Conservation (phyloP, 2,329 filamentous ascomycete genomes). For the Exophiala calicioides region DNA sequence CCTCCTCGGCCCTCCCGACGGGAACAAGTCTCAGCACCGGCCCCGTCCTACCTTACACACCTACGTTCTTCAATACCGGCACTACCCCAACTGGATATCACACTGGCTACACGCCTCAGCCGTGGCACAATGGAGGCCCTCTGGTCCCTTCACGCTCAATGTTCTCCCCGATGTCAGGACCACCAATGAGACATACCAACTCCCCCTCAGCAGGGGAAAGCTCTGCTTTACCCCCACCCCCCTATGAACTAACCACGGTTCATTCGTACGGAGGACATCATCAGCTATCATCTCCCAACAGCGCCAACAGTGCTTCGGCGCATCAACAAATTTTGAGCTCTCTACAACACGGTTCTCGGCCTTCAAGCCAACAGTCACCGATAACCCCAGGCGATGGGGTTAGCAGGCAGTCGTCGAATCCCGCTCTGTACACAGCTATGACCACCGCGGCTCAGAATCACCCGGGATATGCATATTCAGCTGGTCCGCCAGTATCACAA, state of each 20-base stretch:
- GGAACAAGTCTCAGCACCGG: constrained; percentile 58
- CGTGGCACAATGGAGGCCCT: constrained; percentile 44
- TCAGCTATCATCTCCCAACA: constrained; percentile 29
- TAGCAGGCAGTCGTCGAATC: constrained; percentile 57
- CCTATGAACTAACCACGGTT: constrained; percentile 64
- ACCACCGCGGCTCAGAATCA: constrained; percentile 50
- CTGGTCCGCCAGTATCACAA: constrained; percentile 54
- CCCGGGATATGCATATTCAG: constrained; percentile 51
- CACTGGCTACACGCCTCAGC: constrained; percentile 48
- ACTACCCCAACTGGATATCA: constrained; percentile 58
- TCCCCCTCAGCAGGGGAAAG: constrained; percentile 62
- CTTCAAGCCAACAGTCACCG: constrained; percentile 28
- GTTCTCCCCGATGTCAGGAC: constrained; percentile 60
- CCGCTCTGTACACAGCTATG: constrained; percentile 53
- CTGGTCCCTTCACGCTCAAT: constrained; percentile 50
- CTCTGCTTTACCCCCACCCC: constrained; percentile 61
- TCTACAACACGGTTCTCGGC: constrained; percentile 20
- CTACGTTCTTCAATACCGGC: constrained; percentile 63
- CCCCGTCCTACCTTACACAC: constrained; percentile 59
- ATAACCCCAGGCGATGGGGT: constrained; percentile 22
- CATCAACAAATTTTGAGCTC: constrained; percentile 23
- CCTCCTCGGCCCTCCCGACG: constrained; percentile 53
- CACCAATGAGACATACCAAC: constrained; percentile 55
- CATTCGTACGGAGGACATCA: constrained; percentile 18
- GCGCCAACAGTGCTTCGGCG: constrained; percentile 26